phyloP scores from a whole-genome alignment of 1,284 basidiomycete genomes.

The Grifola frondosa region DNA sequence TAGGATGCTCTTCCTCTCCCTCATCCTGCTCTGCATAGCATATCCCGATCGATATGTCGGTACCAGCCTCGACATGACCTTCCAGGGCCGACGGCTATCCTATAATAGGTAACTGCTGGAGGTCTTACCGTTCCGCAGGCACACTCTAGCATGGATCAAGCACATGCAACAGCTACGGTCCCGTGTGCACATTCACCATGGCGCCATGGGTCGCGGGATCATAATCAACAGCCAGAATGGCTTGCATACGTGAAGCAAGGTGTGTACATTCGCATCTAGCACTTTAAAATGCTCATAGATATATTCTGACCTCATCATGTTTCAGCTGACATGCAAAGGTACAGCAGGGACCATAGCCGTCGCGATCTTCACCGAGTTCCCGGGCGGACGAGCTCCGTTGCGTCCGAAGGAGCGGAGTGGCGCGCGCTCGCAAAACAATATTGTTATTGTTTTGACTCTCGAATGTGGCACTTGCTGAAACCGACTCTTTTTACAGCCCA shows the following conservation, averaged over 20 bases:
- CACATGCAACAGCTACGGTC: constrained; percentile 18
- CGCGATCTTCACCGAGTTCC: constrained; percentile 22
- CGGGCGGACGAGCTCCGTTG: constrained; percentile 16
- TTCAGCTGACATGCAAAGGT: constrained; percentile 16
- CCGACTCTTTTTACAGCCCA: constrained; percentile 13
- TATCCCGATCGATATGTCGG: constrained; percentile 20
- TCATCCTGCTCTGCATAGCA: constrained; percentile 5
- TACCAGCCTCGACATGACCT: constrained; percentile 14
- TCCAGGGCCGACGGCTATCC: constrained; percentile 26
- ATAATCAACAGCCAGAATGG: constrained; percentile 29
- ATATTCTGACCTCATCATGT: background rate
- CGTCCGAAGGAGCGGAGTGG: constrained; percentile 23
- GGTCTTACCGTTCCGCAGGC: constrained; percentile 15
- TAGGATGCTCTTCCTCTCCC: no score
- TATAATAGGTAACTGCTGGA: constrained; percentile 24
- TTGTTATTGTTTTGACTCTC: no score
- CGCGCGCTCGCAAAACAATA: constrained; percentile 15
- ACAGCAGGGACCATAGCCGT: constrained; percentile 16
- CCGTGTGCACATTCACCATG: constrained; percentile 25
- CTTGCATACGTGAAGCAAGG: constrained; percentile 24
- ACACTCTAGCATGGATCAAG: constrained; percentile 15
- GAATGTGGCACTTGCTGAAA: no score
- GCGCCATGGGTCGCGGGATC: constrained; percentile 23
- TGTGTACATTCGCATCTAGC: constrained; percentile 5
- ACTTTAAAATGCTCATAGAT: background rate